A percentile compares a stretch with the other conserved stretches of the same genome.
phyloP scores from a whole-genome alignment of 768 basidiomycete species.

The Collybia sordida region DNA sequence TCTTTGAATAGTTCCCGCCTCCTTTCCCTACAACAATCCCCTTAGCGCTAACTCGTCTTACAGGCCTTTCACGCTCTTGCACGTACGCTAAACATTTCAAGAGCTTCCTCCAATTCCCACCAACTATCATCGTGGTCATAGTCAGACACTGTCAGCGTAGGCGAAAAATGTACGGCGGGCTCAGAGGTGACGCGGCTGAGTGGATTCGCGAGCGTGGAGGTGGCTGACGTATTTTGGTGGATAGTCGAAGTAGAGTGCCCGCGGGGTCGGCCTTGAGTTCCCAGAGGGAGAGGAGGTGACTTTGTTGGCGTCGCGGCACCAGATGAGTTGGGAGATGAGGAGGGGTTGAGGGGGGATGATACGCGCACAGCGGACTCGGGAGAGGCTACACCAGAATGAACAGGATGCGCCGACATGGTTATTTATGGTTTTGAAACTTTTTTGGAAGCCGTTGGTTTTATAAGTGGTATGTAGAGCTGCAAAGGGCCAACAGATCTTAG shows the following conservation, averaged over 20 bases:
- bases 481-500: no score
- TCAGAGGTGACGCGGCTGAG: constrained; percentile 14
- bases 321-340: no score
- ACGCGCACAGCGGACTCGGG: no score
- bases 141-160: constrained; percentile 1
- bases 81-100: constrained; percentile 4
- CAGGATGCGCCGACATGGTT: no score
- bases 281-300: background rate
- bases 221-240: background rate
- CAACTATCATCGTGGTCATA: constrained; percentile 29
- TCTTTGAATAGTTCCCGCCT: background rate
- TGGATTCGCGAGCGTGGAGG: constrained; percentile 9
- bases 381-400: no score
- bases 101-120: constrained; percentile 23
- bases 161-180: constrained; percentile 3
- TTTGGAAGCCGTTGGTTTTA: no score
- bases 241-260: constrained; percentile 11
- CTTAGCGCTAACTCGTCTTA: constrained; percentile 2
- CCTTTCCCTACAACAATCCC: constrained; percentile 2
- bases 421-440: background rate
- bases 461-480: no score
- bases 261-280: constrained; percentile 2
- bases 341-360: no score
- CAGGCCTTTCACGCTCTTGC: constrained; percentile 5
- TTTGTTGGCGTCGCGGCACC: background rate